Conservation (phyloP, 768 basidiomycete species). For the Coprinopsis cinerea region DNA sequence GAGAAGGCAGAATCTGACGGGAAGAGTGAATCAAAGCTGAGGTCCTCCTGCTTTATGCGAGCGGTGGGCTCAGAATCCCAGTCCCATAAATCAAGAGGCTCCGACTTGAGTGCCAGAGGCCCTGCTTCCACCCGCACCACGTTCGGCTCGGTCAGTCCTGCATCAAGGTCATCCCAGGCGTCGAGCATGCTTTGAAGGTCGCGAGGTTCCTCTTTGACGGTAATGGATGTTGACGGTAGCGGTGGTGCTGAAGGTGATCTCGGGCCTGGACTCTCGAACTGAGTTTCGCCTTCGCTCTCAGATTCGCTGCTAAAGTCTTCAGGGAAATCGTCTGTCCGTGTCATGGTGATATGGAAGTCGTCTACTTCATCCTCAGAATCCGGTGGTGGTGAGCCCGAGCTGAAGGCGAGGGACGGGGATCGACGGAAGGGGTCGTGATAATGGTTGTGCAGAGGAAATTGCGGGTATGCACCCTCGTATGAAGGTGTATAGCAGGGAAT, state of each 20-base stretch:
- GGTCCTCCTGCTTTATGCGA: slow-evolving; percentile 43
- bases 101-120: slow-evolving; percentile 32
- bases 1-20: slow-evolving; percentile 23
- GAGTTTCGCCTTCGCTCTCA: slow-evolving; percentile 53
- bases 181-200: slow-evolving; percentile 64
- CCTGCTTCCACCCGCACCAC: slow-evolving; percentile 32
- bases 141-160: slow-evolving; percentile 33
- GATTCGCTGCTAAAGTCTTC: slow-evolving; percentile 22
- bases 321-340: slow-evolving; percentile 28
- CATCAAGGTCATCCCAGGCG: slow-evolving; percentile 64
- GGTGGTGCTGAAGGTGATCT: slow-evolving; percentile 56
- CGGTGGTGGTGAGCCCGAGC: slow-evolving; percentile 62
- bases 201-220: slow-evolving; percentile 54
- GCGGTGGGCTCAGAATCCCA: slow-evolving; percentile 35
- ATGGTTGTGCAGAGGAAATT: slow-evolving; percentile 21
- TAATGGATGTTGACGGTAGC: slow-evolving; percentile 22
- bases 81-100: slow-evolving; percentile 39
- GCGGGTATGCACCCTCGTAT: slow-evolving; percentile 28
- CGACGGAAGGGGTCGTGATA: slow-evolving; percentile 35
- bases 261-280: slow-evolving; percentile 61
- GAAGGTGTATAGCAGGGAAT: slow-evolving; percentile 52
- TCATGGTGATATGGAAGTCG: slow-evolving; percentile 41
- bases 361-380: slow-evolving; percentile 64
- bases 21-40: slow-evolving; percentile 34
- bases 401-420: slow-evolving; percentile 53